Base-by-base conservation (phyloP, 345 rosid genomes). In the Boechera divaricarpa region DNA sequence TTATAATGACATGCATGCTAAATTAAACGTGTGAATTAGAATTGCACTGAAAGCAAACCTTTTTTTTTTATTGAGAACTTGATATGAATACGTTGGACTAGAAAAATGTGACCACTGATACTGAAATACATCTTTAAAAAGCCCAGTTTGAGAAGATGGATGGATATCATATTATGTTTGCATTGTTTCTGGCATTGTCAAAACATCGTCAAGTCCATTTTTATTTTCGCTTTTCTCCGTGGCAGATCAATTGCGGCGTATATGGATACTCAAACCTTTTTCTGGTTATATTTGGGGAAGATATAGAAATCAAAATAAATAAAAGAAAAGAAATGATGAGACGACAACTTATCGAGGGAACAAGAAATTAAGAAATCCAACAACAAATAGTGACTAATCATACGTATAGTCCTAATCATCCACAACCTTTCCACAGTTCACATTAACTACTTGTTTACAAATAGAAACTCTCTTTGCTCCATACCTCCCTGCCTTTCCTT, bases 321-420 rank as follows among this genome's bases (percentile, higher is more conserved):
- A 51, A 21, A 6, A 73, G 18, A 36, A 39, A 76, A 38, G 5
- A 54, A 69, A 52, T 69, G 63, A 69, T 32, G 74, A 61, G 70
- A 38, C 38, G 80, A 76, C 75, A 69, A 69, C 39, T 61, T 42
- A 54, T 21, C 3, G 65, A 76, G 70, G 75, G 70, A 33, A 58
- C 49, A 61, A 53, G 80, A 62, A 69, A 33, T 53, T 7, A 77
- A 63, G 66, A 72, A 63, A 77, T 69, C 58, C 10, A 21, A 1
- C 24, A 70, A 6, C 26, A 70, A 70, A 42, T 28, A 28, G 71
- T 63, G 80, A 77, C 53, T 70, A 70, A 70, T 70, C 71, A 70
- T 54, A 70, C 60, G 80, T 10, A 70, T 70, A 5, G 76, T 77
- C 76, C 44, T 63, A 62, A 77, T 63, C 75, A 70, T 42, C 39